A percentile compares a stretch with the other conserved stretches of the same genome.
These are phyloP conservation scores for Rubia tinctorum DNA, from an alignment of 305 asterid genomes.

Conservation along the genomic window DNA sequence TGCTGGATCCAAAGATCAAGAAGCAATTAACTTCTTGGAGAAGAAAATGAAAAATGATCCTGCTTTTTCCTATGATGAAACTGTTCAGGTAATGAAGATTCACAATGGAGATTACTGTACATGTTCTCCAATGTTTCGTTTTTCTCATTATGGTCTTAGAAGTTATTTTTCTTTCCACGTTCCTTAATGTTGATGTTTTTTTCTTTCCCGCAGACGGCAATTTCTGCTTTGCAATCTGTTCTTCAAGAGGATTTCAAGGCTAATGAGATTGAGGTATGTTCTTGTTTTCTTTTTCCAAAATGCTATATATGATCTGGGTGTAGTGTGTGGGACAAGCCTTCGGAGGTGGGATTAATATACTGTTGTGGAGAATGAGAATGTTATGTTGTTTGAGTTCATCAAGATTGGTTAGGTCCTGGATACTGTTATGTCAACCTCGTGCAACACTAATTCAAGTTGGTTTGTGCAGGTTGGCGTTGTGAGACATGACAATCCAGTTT, in stretches of 20 bases:
- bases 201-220: slow-evolving; percentile 60
- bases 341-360: not conserved
- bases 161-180: slow-evolving; percentile 26
- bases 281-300: not conserved
- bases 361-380: slow-evolving; percentile 71
- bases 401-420: not conserved
- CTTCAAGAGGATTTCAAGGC: slow-evolving; percentile 99
- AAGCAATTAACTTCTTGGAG: slow-evolving; percentile 92
- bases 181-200: slow-evolving; percentile 30
- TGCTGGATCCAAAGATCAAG: slow-evolving; percentile 98
- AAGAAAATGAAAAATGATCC: slow-evolving; percentile 98
- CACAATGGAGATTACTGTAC: not conserved
- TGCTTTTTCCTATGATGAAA: slow-evolving; percentile 89
- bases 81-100: slow-evolving; percentile 71
- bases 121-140: not conserved
- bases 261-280: slow-evolving; percentile 87
- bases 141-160: too few species aligned
- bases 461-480: slow-evolving; percentile 82
- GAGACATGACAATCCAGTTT: slow-evolving; percentile 62
- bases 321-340: not conserved
- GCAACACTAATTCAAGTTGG: slow-evolving; percentile 1
- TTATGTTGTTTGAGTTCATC: slow-evolving; percentile 31
- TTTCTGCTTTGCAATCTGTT: slow-evolving; percentile 93
- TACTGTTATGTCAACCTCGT: not conserved
- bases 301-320: not conserved